Base-by-base conservation (phyloP, 2,329 filamentous ascomycete genomes). In the Drechslerella dactyloides region DNA sequence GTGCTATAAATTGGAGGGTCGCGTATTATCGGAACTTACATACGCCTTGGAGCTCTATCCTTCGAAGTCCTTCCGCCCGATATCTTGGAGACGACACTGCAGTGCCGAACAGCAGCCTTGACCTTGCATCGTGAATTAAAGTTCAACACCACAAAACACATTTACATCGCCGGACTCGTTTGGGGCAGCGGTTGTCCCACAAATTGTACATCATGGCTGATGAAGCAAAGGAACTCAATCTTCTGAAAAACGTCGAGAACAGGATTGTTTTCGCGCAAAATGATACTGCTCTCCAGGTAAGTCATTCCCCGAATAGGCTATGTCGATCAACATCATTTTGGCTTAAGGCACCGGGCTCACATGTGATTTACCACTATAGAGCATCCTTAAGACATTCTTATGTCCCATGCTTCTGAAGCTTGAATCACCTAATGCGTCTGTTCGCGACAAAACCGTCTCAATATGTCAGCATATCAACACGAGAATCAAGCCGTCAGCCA, bases 201-300 rank as follows among this genome's bases (percentile, higher is more conserved):
- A 24, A 11, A 42, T 33, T n/a, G 17, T 52, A 19, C 44, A 17
- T n/a, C 30, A 72, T 72, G 68, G 68, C 75, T 24, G 75, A 75
- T 4, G 87, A 90, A 80, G 84, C 89, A 79, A 86, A 88, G 73
- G 92, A 96, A 84, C 84, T 96, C 75, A 86, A 87, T 75, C 85
- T 97, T 73, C 86, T 96, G 58, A 90, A 90, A 77, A 93, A 90
- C 78, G 89, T 96, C 51, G 92, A 96, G 79, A 86, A 94, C 78
- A 86, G 88, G 74, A 94, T 97, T 77, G 89, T 86, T 27, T 86
- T 93, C 58, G 89, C 93, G 27, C 90, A 91, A 76, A 88, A 91
- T 57, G 93, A 97, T 78, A 84, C 86, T 74, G 96, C 93, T 81
- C 85, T 99, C 0, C 87, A 72, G 44, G 68, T 72, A 64, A 63